Percentiles rank a stretch among this genome's conserved stretches.
Evolutionary conservation across 2,329 filamentous ascomycete species (phyloP).

Genomic region (Colletotrichum magnum): DNA sequence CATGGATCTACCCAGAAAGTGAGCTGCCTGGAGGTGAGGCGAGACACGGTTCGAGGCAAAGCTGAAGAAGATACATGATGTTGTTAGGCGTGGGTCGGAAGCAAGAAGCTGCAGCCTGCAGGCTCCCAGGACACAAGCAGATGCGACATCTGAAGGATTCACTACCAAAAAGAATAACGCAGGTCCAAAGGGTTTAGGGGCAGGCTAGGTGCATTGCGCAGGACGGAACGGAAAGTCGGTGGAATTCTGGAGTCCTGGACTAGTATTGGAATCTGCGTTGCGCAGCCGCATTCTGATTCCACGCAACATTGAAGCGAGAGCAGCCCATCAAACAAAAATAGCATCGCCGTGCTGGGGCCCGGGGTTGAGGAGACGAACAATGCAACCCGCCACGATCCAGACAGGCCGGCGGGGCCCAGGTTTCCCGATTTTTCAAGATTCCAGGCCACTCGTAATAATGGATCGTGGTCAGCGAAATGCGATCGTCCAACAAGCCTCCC

Average conservation of each 20-base stretch:
- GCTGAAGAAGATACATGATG: slow-evolving; percentile 5
- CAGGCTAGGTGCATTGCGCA: too few species aligned
- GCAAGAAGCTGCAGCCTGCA: too few species aligned
- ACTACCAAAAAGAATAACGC: too few species aligned
- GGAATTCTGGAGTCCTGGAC: too few species aligned
- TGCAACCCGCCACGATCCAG: slow-evolving; percentile 15
- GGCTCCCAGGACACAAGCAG: not conserved
- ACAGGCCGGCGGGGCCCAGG: slow-evolving; percentile 17
- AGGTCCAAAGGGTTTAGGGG: too few species aligned
- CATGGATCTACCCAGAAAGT: not conserved
- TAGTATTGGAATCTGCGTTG: slow-evolving; percentile 4
- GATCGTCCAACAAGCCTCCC: not conserved
- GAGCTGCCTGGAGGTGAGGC: slow-evolving; percentile 8
- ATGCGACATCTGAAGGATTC: slow-evolving; percentile 1
- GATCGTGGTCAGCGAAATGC: not conserved
- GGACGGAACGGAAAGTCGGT: too few species aligned
- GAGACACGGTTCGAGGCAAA: slow-evolving; percentile 16
- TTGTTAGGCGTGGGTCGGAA: slow-evolving; percentile 2
- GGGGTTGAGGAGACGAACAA: slow-evolving; percentile 11
- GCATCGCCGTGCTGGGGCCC: slow-evolving; percentile 4
- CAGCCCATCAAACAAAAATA: slow-evolving; percentile 22
- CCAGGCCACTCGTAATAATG: slow-evolving; percentile 37
- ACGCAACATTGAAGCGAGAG: not conserved
- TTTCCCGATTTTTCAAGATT: slow-evolving; percentile 31
- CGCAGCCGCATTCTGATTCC: slow-evolving; percentile 15